Conservation (phyloP, 2,329 filamentous ascomycete genomes). For the Alternaria gansuensis region DNA sequence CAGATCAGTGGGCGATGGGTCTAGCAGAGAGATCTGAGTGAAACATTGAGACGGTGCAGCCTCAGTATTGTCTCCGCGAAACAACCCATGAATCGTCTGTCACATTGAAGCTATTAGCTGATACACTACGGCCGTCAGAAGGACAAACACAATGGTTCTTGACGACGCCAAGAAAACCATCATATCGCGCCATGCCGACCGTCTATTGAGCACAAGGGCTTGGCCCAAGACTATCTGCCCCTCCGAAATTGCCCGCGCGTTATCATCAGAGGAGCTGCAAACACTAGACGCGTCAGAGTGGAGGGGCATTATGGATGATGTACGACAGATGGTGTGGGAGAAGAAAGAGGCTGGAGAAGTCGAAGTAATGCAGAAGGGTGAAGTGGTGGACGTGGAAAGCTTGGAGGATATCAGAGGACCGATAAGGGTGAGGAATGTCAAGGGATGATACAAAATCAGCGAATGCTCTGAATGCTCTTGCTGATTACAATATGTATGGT, state of each 20-base stretch:
- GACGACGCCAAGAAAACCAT: constrained; percentile 29
- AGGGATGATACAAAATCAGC: constrained; percentile 2
- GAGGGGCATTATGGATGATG: constrained; percentile 59
- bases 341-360: constrained; percentile 55
- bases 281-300: constrained; percentile 46
- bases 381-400: constrained; percentile 47
- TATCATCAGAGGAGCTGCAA: constrained; percentile 54
- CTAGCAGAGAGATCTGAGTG: constrained; percentile 27
- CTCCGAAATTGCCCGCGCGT: constrained; percentile 60
- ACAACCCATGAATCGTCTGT: constrained; percentile 6
- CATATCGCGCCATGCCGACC: constrained; percentile 32
- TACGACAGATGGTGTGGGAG: constrained; percentile 56
- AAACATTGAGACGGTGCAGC: constrained; percentile 8
- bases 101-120: neutral
- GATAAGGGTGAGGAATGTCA: constrained; percentile 54
- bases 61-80: constrained; percentile 6
- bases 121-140: neutral
- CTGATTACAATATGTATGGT: constrained; percentile 17
- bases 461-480: neutral
- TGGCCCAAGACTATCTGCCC: constrained; percentile 64
- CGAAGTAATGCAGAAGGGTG: constrained; percentile 61
- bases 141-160: constrained; percentile 29
- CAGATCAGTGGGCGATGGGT: constrained; percentile 26
- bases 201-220: constrained; percentile 44
- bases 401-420: constrained; percentile 57